A percentile compares a stretch with the other conserved stretches of the same genome.
These are phyloP conservation scores for Backusella liffmaniae DNA, from an alignment of 192 early-diverging fungal species.

Conservation along the genomic window DNA sequence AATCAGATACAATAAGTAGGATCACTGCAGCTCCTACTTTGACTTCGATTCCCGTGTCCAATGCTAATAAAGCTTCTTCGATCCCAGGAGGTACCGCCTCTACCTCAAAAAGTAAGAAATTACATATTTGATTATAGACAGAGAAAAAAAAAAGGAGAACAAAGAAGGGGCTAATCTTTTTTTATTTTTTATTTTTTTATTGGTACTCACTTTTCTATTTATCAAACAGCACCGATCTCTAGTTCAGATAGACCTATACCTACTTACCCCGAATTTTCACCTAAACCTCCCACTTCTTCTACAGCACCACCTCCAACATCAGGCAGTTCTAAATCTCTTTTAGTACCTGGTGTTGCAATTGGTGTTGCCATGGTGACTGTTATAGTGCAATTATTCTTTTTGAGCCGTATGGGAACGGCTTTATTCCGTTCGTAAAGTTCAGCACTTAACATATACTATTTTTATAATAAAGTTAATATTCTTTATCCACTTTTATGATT, in stretches of 20 bases:
- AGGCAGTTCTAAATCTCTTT: background rate
- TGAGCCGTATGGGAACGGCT: background rate
- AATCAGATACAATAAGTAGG: background rate
- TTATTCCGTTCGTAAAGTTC: background rate
- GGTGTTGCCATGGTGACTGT: background rate
- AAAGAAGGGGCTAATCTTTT: background rate
- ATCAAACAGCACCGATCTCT: background rate
- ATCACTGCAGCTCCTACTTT: background rate
- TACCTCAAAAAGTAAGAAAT: background rate
- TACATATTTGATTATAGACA: background rate
- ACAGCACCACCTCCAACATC: background rate
- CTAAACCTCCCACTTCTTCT: background rate
- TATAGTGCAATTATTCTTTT: background rate
- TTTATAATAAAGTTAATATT: conserved; percentile 1
- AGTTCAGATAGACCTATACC: background rate
- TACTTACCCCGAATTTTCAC: background rate
- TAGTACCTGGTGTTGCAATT: background rate
- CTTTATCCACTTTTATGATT: background rate
- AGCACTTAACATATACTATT: background rate
- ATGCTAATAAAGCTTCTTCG: background rate
- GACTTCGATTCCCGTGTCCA: background rate
- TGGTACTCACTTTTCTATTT: background rate
- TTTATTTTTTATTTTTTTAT: background rate
- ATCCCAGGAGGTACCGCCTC: background rate
- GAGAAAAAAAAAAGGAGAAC: background rate